Conservation (phyloP, 331 rosid genomes). For the Quercus phellos region DNA sequence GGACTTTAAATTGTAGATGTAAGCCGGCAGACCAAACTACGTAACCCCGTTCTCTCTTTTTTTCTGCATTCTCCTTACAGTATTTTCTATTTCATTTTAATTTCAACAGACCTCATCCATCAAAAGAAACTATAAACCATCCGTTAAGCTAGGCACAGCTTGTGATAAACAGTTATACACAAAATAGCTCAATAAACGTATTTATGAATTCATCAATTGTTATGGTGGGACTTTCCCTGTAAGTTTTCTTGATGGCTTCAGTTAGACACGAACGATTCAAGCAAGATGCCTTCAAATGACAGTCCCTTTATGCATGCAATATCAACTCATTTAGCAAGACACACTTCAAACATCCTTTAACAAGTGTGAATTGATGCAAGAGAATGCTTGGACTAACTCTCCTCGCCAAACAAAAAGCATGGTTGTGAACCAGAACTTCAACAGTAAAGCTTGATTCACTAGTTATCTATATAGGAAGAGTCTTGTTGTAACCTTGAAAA, state of each 20-base stretch:
- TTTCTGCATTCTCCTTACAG: too few species aligned
- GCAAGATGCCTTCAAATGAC: background rate
- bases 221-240: background rate
- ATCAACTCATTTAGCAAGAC: background rate
- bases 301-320: background rate
- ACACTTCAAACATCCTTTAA: background rate
- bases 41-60: too few species aligned
- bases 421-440: background rate
- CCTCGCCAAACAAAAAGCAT: background rate
- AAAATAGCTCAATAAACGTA: background rate
- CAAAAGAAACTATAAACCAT: too few species aligned
- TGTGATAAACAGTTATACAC: background rate
- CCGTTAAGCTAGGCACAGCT: background rate
- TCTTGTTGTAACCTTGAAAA: too few species aligned
- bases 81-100: too few species aligned
- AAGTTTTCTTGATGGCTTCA: background rate
- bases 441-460: background rate
- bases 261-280: background rate
- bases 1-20: too few species aligned
- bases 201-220: too few species aligned
- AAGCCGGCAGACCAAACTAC: too few species aligned
- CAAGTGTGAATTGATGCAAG: background rate
- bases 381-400: too few species aligned
- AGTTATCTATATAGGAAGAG: background rate
- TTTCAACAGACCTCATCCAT: background rate